Conservation (phyloP, 108 stramenopile genomes). For the Schizochytrium sp. region DNA sequence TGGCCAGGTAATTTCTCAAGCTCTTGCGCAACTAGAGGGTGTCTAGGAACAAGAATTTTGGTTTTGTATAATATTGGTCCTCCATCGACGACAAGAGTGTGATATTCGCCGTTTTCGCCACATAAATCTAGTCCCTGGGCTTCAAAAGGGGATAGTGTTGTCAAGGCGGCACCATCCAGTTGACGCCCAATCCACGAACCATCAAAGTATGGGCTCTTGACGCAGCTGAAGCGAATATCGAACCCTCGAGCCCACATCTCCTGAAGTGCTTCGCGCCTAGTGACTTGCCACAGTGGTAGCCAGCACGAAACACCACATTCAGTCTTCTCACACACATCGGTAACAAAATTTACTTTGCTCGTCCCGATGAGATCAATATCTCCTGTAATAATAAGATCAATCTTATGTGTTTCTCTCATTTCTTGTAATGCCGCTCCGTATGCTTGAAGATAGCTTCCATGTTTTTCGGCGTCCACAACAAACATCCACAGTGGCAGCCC, state of each 20-base stretch:
- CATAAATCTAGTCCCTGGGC: slow-evolving; percentile 42
- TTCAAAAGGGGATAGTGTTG: not conserved
- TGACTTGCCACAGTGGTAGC: slow-evolving; percentile 22
- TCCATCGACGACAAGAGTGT: slow-evolving; percentile 20
- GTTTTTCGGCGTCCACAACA: slow-evolving; percentile 14
- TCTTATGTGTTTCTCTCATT: not conserved
- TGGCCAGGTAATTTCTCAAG: not conserved
- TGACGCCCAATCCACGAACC: slow-evolving; percentile 16
- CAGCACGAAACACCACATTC: slow-evolving; percentile 25
- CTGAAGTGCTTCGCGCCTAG: not conserved
- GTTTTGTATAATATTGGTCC: not conserved
- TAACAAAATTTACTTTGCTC: slow-evolving; percentile 6
- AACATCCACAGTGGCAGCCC: slow-evolving; percentile 6
- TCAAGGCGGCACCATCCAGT: not conserved
- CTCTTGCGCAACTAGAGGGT: not conserved
- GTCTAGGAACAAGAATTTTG: not conserved
- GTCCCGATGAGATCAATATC: slow-evolving; percentile 32
- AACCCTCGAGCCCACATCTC: slow-evolving; percentile 26
- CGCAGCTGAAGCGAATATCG: slow-evolving; percentile 52
- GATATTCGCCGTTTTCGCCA: slow-evolving; percentile 59
- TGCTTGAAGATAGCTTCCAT: not conserved
- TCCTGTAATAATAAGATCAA: slow-evolving; percentile 56
- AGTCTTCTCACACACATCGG: not conserved
- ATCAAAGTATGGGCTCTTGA: slow-evolving; percentile 31
- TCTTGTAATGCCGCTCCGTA: slow-evolving; percentile 32